Evolutionary conservation across 2,329 filamentous ascomycete species (phyloP).

Genomic region (Leptosphaerulina australis): DNA sequence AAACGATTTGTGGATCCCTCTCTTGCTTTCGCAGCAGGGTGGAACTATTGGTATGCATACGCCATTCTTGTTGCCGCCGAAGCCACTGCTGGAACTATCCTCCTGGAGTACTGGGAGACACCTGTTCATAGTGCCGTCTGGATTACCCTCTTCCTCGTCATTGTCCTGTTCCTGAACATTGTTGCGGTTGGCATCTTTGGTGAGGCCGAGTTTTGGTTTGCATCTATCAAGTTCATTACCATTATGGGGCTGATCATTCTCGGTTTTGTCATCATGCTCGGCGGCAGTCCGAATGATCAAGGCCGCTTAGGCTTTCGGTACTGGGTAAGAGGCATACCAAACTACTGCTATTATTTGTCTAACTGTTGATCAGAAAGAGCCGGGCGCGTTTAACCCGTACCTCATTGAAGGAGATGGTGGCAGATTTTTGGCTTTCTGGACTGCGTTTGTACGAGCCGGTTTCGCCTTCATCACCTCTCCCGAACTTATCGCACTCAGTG

Average conservation of each 20-base stretch:
- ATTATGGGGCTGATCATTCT: slow-evolving; percentile 47
- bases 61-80: slow-evolving; percentile 46
- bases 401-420: slow-evolving; percentile 63
- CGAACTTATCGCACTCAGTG: slow-evolving; percentile 44
- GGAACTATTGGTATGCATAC: slow-evolving; percentile 45
- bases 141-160: slow-evolving; percentile 46
- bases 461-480: slow-evolving; percentile 50
- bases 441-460: slow-evolving; percentile 60
- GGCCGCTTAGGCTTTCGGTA: slow-evolving; percentile 64
- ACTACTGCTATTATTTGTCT: no score
- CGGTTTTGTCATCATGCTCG: slow-evolving; percentile 46
- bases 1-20: slow-evolving; percentile 56
- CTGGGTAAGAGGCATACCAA: no score
- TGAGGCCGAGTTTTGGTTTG: slow-evolving; percentile 60
- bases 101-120: slow-evolving; percentile 46
- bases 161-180: slow-evolving; percentile 45
- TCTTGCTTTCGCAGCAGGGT: slow-evolving; percentile 44
- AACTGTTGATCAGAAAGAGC: no score
- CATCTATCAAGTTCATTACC: slow-evolving; percentile 56
- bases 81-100: slow-evolving; percentile 42
- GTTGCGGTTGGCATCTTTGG: slow-evolving; percentile 47
- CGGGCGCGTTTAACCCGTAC: slow-evolving; percentile 59
- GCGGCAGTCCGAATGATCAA: slow-evolving; percentile 44
- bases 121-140: slow-evolving; percentile 42
- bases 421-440: slow-evolving; percentile 66